A percentile compares a stretch with the other conserved stretches of the same genome.
phyloP scores from a whole-genome alignment of 768 basidiomycete genomes.

The Rhodotorula paludigena region DNA sequence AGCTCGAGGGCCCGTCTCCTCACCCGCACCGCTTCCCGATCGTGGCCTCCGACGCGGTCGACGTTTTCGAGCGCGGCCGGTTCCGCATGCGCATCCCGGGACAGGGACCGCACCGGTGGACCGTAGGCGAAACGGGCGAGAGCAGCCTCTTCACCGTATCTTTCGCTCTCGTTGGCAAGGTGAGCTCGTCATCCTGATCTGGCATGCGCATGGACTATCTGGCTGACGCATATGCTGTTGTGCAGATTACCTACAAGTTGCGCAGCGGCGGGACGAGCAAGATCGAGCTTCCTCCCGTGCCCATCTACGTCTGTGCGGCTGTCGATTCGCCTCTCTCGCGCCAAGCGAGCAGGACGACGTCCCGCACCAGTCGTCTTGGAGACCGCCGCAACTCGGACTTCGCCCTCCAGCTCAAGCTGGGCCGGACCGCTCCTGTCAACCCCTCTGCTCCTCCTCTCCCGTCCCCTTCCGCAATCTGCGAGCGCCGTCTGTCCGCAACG shows the following conservation, averaged over 20 bases:
- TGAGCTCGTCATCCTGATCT: not conserved
- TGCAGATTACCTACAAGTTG: constrained; percentile 1
- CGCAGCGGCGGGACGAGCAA: not conserved
- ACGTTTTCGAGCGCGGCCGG: not conserved
- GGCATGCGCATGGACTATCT: not conserved
- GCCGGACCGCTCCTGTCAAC: not conserved
- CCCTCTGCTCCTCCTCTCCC: not conserved
- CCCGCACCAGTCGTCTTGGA: not conserved
- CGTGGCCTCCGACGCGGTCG: not conserved
- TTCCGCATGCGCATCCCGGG: not conserved
- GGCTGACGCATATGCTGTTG: rapidly evolving
- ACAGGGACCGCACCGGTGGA: not conserved
- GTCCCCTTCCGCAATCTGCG: not conserved
- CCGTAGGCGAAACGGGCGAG: constrained; percentile 19
- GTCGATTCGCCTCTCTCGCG: not conserved
- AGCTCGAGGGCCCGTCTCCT: not conserved
- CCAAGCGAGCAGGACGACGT: not conserved
- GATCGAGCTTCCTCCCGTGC: not conserved
- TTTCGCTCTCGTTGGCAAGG: constrained; percentile 8
- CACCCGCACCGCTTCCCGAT: not conserved
- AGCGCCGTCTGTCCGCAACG: not conserved
- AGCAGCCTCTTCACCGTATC: constrained; percentile 2
- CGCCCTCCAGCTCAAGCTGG: constrained; percentile 2
- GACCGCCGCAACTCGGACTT: constrained; percentile 5
- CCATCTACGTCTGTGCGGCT: constrained; percentile 6